These are phyloP conservation scores for Calvatia gigantea DNA, from an alignment of 768 basidiomycete genomes.

Conservation along the genomic window DNA sequence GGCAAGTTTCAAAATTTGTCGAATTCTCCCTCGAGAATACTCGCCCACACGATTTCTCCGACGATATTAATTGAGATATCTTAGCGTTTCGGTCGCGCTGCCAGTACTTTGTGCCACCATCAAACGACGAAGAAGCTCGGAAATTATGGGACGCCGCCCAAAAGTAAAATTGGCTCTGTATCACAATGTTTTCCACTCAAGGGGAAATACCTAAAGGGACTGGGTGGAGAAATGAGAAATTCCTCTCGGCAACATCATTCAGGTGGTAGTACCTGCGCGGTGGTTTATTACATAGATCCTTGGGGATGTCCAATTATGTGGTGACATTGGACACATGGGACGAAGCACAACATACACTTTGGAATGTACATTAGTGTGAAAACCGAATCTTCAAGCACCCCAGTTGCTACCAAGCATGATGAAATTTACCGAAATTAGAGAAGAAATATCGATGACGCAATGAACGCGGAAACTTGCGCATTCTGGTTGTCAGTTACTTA, in stretches of 20 bases:
- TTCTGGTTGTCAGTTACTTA: background rate
- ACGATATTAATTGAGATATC: background rate
- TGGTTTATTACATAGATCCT: background rate
- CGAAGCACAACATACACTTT: no score
- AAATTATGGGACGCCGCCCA: slow-evolving; percentile 28
- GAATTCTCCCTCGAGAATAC: no score
- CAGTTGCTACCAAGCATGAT: no score
- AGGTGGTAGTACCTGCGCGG: background rate
- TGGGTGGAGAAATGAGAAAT: background rate
- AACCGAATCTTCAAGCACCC: no score
- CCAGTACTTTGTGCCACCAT: slow-evolving; percentile 71
- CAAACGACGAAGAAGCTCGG: slow-evolving; percentile 50
- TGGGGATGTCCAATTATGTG: no score
- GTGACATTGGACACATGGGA: no score
- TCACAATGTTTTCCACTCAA: background rate
- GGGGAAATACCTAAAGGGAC: background rate
- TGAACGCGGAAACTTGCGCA: slow-evolving; percentile 10
- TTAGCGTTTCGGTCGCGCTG: slow-evolving; percentile 78
- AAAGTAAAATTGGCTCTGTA: slow-evolving; percentile 13
- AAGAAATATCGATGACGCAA: no score
- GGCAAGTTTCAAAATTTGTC: slow-evolving; percentile 50
- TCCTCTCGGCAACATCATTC: background rate
- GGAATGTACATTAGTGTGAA: no score
- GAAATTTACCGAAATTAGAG: no score
- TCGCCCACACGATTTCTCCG: background rate